Evolutionary conservation across 2,329 filamentous ascomycete species (phyloP).

Genomic region (Akanthomyces dipterigenus): DNA sequence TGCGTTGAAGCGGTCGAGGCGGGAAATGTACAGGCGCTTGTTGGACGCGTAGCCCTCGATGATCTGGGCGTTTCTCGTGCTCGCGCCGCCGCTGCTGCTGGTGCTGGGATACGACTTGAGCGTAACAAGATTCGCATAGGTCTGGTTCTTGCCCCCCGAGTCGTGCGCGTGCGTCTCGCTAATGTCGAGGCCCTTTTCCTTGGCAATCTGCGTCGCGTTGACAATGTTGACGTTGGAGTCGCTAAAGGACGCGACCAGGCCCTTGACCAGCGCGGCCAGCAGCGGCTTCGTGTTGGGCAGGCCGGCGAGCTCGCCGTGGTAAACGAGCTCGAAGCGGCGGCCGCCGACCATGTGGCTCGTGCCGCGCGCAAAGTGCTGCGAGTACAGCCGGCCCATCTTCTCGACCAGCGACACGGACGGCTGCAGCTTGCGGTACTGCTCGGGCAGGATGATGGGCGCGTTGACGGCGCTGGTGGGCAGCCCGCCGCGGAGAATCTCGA

Average conservation of each 20-base stretch:
- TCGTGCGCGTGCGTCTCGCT: slow-evolving; percentile 65
- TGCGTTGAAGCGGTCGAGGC: slow-evolving; percentile 66
- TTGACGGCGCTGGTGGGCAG: slow-evolving; percentile 74
- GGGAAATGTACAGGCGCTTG: slow-evolving; percentile 60
- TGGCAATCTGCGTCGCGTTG: slow-evolving; percentile 68
- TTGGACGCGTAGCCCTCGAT: slow-evolving; percentile 63
- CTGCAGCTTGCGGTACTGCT: slow-evolving; percentile 71
- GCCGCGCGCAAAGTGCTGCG: slow-evolving; percentile 58
- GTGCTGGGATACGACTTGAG: slow-evolving; percentile 46
- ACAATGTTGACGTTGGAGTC: slow-evolving; percentile 73
- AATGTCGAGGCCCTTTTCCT: slow-evolving; percentile 70
- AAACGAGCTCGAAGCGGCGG: slow-evolving; percentile 67
- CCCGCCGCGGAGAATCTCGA: slow-evolving; percentile 64
- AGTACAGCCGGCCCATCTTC: slow-evolving; percentile 73
- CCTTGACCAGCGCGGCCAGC: slow-evolving; percentile 73
- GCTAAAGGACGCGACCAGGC: slow-evolving; percentile 62
- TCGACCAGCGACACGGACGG: slow-evolving; percentile 72
- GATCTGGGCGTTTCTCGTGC: slow-evolving; percentile 30
- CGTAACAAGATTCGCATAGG: slow-evolving; percentile 66
- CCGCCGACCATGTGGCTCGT: slow-evolving; percentile 46
- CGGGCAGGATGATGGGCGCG: slow-evolving; percentile 71
- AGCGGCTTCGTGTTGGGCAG: slow-evolving; percentile 72
- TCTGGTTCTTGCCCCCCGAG: slow-evolving; percentile 41
- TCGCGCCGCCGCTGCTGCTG: slow-evolving; percentile 11
- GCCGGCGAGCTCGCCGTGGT: slow-evolving; percentile 66